A percentile compares a stretch with the other conserved stretches of the same genome.
phyloP scores from a whole-genome alignment of 2,329 filamentous ascomycete genomes.

The Fusarium succisae region DNA sequence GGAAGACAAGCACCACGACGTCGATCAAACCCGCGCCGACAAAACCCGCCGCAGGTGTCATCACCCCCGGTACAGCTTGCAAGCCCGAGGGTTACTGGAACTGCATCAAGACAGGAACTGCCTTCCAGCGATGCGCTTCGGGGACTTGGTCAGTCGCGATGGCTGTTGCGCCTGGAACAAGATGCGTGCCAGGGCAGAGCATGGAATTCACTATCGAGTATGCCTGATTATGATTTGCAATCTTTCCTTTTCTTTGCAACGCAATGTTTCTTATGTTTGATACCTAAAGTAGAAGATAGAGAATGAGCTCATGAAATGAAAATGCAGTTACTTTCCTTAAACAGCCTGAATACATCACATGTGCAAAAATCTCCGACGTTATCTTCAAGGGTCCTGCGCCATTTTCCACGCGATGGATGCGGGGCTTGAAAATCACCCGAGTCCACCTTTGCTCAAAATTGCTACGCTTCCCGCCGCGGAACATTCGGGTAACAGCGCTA shows the following conservation, averaged over 20 bases:
- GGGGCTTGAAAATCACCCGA: background rate
- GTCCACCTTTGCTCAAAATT: background rate
- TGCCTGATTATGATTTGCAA: background rate
- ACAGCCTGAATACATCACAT: background rate
- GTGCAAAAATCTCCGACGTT: background rate
- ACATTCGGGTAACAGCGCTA: background rate
- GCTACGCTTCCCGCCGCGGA: background rate
- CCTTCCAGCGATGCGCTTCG: constrained; percentile 68
- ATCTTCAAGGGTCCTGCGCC: background rate
- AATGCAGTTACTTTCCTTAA: background rate
- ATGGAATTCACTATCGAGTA: constrained; percentile 32
- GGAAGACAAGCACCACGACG: constrained; percentile 6
- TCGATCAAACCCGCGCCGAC: constrained; percentile 10
- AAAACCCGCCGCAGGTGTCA: constrained; percentile 8
- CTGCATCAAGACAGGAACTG: constrained; percentile 15
- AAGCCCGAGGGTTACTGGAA: constrained; percentile 43
- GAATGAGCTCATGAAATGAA: background rate
- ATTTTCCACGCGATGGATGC: constrained; percentile 11
- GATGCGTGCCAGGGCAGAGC: constrained; percentile 52
- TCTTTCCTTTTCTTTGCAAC: background rate
- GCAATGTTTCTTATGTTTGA: background rate
- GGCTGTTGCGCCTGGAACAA: constrained; percentile 61
- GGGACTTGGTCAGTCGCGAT: constrained; percentile 62
- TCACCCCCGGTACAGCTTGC: constrained; percentile 18
- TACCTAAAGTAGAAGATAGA: background rate